phyloP scores from a whole-genome alignment of 257 asterid species.

The Solanum megistacrolobum region DNA sequence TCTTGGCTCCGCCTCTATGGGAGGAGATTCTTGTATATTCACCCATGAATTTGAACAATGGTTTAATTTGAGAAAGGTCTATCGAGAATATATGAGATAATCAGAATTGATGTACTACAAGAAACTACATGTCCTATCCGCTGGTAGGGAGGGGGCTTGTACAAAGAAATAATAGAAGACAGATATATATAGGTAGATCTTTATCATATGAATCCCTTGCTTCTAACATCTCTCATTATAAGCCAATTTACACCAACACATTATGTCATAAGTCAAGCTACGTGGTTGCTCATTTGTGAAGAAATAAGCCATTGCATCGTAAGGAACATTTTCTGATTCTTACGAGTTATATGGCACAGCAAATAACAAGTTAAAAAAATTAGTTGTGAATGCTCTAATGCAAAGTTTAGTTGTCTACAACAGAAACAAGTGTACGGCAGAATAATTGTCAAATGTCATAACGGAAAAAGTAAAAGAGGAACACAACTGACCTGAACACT shows the following conservation, averaged over 20 bases:
- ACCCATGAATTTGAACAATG: neutral
- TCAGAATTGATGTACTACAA: neutral
- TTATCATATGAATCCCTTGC: neutral
- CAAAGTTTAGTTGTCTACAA: neutral
- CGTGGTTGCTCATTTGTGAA: neutral
- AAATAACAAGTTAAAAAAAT: neutral
- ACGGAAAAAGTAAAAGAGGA: neutral
- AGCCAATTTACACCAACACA: neutral
- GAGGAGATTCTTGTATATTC: neutral
- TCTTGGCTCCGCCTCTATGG: neutral
- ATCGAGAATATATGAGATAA: neutral
- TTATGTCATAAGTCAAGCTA: neutral
- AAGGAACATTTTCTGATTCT: neutral
- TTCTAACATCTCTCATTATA: neutral
- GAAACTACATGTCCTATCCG: neutral
- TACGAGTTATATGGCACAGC: neutral
- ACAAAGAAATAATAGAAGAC: neutral
- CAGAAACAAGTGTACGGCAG: neutral
- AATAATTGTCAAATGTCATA: neutral
- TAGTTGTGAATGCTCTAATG: neutral
- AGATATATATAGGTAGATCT: neutral
- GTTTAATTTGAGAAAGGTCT: neutral
- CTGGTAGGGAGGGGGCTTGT: neutral
- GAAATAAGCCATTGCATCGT: neutral
- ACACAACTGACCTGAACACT: conserved; percentile 34